Base-by-base conservation (phyloP, 2,329 filamentous ascomycete species). In the Trichoderma brevicompactum region DNA sequence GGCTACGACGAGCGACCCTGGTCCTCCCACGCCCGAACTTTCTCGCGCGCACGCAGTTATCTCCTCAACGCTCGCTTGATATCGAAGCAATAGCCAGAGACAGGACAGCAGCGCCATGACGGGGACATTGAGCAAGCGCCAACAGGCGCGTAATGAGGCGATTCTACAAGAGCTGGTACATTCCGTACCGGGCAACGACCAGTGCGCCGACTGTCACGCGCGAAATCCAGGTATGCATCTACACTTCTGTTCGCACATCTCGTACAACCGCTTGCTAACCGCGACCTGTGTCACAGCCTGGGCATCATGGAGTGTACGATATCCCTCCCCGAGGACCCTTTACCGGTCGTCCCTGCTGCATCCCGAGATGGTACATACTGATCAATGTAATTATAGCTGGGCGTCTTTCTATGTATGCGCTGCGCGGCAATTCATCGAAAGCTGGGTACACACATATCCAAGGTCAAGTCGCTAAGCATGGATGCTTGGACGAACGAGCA, bases 391-490 rank as follows among this genome's bases (percentile, higher is more conserved):
- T 36, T 55, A 34, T 70, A 97, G 92, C 82, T 99, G 79, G 95
- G 95, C 67, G 88, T 98, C 69, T 99, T 99, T 77, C 83, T 99
- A 58, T 99, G 95, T 80, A 96, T 99, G 91, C 92, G 95, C 76
- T 99, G 95, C 83, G 95, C 94, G 62, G 87, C 93, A 63, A 86
- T 98, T 74, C 95, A 99, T 81, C 92, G 95, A 74, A 98, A 98
- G 80, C 83, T 99, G 74, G 95, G 95, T 68, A 98, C 95, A 46
- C 95, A 99, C 78, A 92, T 99, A 69, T 97, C 94, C 70, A 99
- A 99, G 78, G 93, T 99, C 82, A 99, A 99, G 79, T 98, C 94
- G 43, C 79, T 99, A 80, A 98, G 91, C 78, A 98, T 99, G 94
- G 95, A 99, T 79, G 95, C 90, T 71, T 99, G 95, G 95, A 89